Evolutionary conservation across 2,329 filamentous ascomycete genomes (phyloP).

Genomic region (Colletotrichum sp.): DNA sequence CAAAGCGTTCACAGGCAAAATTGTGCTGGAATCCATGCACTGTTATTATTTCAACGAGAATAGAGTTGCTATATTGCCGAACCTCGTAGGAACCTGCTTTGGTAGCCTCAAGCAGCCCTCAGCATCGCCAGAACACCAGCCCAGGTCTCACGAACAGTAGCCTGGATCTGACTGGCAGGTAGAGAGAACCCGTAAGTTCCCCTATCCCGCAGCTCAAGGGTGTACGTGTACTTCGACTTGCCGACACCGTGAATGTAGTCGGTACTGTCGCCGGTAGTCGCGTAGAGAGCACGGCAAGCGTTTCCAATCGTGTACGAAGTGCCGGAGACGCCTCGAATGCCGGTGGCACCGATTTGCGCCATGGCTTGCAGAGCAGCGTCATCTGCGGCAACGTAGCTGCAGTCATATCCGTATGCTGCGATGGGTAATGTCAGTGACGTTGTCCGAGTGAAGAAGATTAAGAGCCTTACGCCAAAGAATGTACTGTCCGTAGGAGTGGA

Average conservation of each 20-base stretch:
- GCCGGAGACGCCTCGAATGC: slow-evolving; percentile 20
- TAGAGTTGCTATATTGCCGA: too few relatives aligned
- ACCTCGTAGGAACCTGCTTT: not conserved
- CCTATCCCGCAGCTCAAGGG: slow-evolving; percentile 16
- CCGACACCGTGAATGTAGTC: slow-evolving; percentile 25
- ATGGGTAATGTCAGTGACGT: fast-evolving
- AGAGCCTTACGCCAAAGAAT: slow-evolving; percentile 19
- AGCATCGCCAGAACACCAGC: slow-evolving; percentile 21
- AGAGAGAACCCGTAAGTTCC: slow-evolving; percentile 17
- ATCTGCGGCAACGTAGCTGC: slow-evolving; percentile 16
- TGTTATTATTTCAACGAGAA: too few relatives aligned
- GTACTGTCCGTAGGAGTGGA: slow-evolving; percentile 65
- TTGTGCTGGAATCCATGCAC: not conserved
- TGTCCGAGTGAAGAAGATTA: fast-evolving
- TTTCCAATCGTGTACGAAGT: slow-evolving; percentile 23
- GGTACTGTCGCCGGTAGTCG: slow-evolving; percentile 23
- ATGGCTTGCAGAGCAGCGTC: slow-evolving; percentile 1
- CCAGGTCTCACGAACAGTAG: slow-evolving; percentile 21
- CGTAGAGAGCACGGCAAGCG: slow-evolving; percentile 23
- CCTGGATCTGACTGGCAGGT: slow-evolving; percentile 18
- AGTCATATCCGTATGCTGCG: slow-evolving; percentile 20
- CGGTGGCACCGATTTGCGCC: slow-evolving; percentile 10
- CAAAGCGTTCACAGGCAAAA: fast-evolving
- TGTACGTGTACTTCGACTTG: slow-evolving; percentile 21
- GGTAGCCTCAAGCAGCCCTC: slow-evolving; percentile 40